A percentile compares a stretch with the other conserved stretches of the same genome.
Conservation (phyloP, 345 rosid species). For the Mangifera indica region DNA sequence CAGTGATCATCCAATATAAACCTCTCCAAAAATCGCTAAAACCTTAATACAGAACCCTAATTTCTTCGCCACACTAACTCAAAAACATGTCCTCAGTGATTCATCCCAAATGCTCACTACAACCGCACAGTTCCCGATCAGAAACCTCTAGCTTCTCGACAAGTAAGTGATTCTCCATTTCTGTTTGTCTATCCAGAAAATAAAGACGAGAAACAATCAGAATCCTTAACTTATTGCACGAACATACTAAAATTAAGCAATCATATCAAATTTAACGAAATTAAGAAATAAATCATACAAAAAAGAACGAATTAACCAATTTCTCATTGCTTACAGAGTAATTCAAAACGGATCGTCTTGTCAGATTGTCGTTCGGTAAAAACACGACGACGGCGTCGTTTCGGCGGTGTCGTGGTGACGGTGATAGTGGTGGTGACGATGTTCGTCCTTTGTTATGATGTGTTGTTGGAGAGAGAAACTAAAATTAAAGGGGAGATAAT, state of each 20-base stretch:
- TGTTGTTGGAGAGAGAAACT: slow-evolving; percentile 4
- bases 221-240: neutral
- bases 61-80: neutral
- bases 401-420: slow-evolving; percentile 9
- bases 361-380: too few relatives aligned
- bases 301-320: neutral
- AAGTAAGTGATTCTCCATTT: neutral
- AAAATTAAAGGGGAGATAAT: slow-evolving; percentile 17
- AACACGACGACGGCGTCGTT: slow-evolving; percentile 13
- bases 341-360: slow-evolving; percentile 9
- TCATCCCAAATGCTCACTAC: neutral
- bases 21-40: slow-evolving; percentile 14
- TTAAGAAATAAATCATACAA: neutral
- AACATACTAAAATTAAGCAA: too few relatives aligned
- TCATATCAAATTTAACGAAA: too few relatives aligned
- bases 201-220: neutral
- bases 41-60: slow-evolving; percentile 17
- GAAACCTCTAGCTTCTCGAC: slow-evolving; percentile 9
- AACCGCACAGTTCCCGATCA: slow-evolving; percentile 15
- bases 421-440: slow-evolving; percentile 17
- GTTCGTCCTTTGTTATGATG: neutral
- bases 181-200: slow-evolving; percentile 14
- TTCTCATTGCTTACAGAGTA: neutral
- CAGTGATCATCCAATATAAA: neutral
- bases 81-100: slow-evolving; percentile 11